Conservation (phyloP, 2,329 filamentous ascomycete species). For the Phaeomoniella chlamydospora region DNA sequence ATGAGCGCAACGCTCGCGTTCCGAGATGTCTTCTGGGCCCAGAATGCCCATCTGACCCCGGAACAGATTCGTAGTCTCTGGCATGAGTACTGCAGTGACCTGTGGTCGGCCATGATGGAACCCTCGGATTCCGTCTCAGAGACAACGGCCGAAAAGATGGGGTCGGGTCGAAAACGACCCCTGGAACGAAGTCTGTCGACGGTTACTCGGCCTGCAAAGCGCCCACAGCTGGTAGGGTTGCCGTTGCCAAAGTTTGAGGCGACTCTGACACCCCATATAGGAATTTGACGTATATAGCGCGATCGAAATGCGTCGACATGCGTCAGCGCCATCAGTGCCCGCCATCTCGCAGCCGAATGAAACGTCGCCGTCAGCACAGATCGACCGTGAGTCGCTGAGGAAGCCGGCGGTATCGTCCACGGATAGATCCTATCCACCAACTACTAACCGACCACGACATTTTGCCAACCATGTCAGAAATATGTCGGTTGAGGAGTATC, state of each 20-base stretch:
- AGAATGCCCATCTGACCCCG: neutral
- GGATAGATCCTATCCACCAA: too few relatives aligned
- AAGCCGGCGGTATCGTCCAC: too few relatives aligned
- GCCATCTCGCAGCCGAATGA: neutral
- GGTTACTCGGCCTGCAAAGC: neutral
- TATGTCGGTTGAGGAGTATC: neutral
- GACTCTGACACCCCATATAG: too few relatives aligned
- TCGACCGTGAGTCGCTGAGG: too few relatives aligned
- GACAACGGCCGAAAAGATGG: neutral
- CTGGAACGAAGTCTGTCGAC: neutral
- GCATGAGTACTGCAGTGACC: neutral
- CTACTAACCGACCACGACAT: neutral
- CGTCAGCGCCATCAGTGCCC: neutral
- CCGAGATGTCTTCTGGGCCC: neutral
- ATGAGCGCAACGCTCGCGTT: too few relatives aligned
- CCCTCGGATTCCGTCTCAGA: too few relatives aligned
- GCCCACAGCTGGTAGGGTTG: neutral
- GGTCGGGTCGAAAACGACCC: neutral
- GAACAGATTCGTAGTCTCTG: neutral
- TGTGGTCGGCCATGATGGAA: neutral
- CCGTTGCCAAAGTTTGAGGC: too few relatives aligned
- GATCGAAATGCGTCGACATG: neutral
- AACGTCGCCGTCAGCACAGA: neutral
- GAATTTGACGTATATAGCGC: neutral
- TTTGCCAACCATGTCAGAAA: neutral